phyloP scores from a whole-genome alignment of 2,329 filamentous ascomycete species.

The Cordyceps cicadae region DNA sequence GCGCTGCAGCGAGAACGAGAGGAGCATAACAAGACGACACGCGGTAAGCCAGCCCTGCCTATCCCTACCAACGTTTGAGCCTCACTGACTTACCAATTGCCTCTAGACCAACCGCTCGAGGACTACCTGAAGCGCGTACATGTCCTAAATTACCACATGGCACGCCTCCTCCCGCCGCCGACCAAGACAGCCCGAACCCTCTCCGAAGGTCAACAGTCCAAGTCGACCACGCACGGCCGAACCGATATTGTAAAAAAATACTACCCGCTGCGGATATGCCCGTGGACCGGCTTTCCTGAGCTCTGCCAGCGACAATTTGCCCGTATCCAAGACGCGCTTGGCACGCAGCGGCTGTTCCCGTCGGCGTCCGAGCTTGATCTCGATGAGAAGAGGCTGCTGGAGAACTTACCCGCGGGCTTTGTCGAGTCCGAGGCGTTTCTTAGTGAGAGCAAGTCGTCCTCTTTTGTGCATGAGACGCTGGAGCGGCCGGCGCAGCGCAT shows the following conservation, averaged over 20 bases:
- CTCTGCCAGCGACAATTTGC: no score
- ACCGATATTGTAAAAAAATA: background rate
- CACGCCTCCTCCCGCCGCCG: background rate
- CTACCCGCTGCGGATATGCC: no score
- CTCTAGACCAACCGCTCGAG: background rate
- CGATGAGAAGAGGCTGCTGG: no score
- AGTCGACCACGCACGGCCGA: background rate
- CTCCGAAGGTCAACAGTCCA: background rate
- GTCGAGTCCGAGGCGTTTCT: background rate
- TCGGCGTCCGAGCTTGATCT: no score
- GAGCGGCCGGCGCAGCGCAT: background rate
- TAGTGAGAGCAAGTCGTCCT: background rate
- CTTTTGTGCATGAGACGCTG: background rate
- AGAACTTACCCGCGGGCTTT: background rate
- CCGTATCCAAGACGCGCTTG: no score
- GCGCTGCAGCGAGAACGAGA: no score
- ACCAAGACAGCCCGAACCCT: background rate
- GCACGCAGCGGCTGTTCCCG: no score
- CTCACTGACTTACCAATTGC: background rate
- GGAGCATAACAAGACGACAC: background rate
- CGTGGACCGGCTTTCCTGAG: no score
- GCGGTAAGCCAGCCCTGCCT: background rate
- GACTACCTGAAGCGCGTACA: background rate
- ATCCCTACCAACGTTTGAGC: background rate
- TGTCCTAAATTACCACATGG: background rate